Conservation (phyloP, 495 filamentous ascomycete genomes). For the Neurospora sp. region DNA sequence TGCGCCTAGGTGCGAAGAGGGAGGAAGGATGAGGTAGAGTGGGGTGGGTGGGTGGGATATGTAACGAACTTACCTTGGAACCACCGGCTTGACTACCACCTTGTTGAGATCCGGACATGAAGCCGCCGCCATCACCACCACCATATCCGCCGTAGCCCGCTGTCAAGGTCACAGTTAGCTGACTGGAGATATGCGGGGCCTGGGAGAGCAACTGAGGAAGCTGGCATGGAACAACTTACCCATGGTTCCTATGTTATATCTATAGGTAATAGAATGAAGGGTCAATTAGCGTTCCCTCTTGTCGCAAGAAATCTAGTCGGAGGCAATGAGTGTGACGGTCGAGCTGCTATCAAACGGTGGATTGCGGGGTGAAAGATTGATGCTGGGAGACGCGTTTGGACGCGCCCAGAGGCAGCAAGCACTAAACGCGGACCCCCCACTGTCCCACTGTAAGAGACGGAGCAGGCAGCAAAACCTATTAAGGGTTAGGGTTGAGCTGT, state of each 20-base stretch:
- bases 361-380: slow-evolving; percentile 10
- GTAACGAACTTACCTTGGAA: slow-evolving; percentile 10
- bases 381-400: slow-evolving; percentile 7
- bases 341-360: not conserved
- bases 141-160: slow-evolving; percentile 33
- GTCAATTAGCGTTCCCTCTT: not conserved
- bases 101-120: slow-evolving; percentile 33
- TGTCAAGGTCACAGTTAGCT: not conserved
- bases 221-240: not conserved
- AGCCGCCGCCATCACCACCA: slow-evolving; percentile 36
- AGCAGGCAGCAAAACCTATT: not conserved
- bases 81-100: slow-evolving; percentile 28
- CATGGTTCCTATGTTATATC: not conserved
- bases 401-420: slow-evolving; percentile 7
- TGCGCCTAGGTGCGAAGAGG: not conserved
- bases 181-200: not conserved
- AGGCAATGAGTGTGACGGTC: not conserved
- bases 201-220: not conserved
- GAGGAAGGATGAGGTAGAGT: not conserved
- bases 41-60: not conserved
- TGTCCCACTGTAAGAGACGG: not conserved
- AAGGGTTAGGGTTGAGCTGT: not conserved
- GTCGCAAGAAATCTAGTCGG: not conserved
- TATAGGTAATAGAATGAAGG: not conserved
- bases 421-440: slow-evolving; percentile 17